These are phyloP conservation scores for Huiozyma naganishii DNA, from an alignment of 805 yeast species.

Conservation along the genomic window DNA sequence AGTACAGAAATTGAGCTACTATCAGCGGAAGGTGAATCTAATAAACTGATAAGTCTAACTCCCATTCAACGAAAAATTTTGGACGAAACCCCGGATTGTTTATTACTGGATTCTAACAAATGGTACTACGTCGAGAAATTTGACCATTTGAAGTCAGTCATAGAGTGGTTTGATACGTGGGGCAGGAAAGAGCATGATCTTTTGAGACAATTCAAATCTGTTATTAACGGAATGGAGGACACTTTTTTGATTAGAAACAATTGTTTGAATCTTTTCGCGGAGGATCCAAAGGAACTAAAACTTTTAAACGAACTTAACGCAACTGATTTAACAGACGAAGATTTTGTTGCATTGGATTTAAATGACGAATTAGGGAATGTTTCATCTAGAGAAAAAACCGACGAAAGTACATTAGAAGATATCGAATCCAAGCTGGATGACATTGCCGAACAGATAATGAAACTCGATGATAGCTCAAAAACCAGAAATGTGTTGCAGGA, in stretches of 20 bases:
- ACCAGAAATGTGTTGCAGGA: constrained; percentile 17
- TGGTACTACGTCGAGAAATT: constrained; percentile 67
- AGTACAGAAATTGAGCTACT: constrained; percentile 13
- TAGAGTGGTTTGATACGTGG: constrained; percentile 62
- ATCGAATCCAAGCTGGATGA: constrained; percentile 21
- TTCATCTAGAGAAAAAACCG: background rate
- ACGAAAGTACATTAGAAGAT: constrained; percentile 5
- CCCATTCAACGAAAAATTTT: constrained; percentile 47
- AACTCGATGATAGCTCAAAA: constrained; percentile 27
- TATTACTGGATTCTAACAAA: constrained; percentile 36
- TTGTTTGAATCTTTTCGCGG: constrained; percentile 38
- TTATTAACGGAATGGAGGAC: constrained; percentile 8
- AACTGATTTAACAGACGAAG: constrained; percentile 4
- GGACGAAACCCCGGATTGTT: constrained; percentile 53
- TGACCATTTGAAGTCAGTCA: constrained; percentile 44
- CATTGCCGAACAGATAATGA: constrained; percentile 30
- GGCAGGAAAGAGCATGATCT: constrained; percentile 58
- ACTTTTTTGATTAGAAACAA: constrained; percentile 51
- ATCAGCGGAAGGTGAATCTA: constrained; percentile 13
- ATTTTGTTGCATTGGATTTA: constrained; percentile 3
- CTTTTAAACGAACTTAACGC: constrained; percentile 17
- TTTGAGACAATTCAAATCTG: constrained; percentile 42
- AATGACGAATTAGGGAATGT: background rate
- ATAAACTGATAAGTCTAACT: constrained; percentile 11
- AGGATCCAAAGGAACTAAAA: constrained; percentile 25